Base-by-base conservation (phyloP, 768 basidiomycete genomes). In the Mycena filopes region DNA sequence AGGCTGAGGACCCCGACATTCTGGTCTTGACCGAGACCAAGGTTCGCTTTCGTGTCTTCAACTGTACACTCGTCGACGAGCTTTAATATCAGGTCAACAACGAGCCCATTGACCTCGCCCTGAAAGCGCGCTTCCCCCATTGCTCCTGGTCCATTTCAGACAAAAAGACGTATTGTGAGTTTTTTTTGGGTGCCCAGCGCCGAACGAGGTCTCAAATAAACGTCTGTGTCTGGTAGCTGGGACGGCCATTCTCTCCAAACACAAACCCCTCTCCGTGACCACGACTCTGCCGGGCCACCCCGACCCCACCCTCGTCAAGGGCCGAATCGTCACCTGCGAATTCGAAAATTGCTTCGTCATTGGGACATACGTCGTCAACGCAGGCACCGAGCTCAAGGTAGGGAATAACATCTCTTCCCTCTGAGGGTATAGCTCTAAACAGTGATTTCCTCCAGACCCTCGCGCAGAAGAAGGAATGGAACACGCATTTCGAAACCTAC, bases 21-120 rank as follows among this genome's bases (percentile, higher is more conserved):
- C 81, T 96, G 25, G 84, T 96, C 18, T 79, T 96, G 45, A 94
- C 92, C 0, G 95, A 96, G 79, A 95, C 94, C 12, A 96, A 95
- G 83, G 93, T 87, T 33, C 11, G 41, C 33, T 42, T 26, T 72
- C 46, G 57, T 36, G n/a, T 9, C 57, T 51, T 55, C 12, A n/a
- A n/a, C n/a, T n/a, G 31, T 9, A 59, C 16, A 11, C 5, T 25
- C 12, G 50, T 2, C 18, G 18, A 21, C n/a, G 18, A 40, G 42
- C 41, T 18, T 64, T 26, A n/a, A n/a, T n/a, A 28, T 46, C 56
- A 95, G 93, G 87, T 94, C 48, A 94, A 94, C 73, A 81, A 91
- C 50, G 80, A 80, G 45, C 89, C 92, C 0, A 81, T 82, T 6
- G 89, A 92, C 70, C 87, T 86, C 3, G 75, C 74, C 15, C 73